Base-by-base conservation (phyloP, 2,329 filamentous ascomycete species). In the Colletotrichum endophyticum region DNA sequence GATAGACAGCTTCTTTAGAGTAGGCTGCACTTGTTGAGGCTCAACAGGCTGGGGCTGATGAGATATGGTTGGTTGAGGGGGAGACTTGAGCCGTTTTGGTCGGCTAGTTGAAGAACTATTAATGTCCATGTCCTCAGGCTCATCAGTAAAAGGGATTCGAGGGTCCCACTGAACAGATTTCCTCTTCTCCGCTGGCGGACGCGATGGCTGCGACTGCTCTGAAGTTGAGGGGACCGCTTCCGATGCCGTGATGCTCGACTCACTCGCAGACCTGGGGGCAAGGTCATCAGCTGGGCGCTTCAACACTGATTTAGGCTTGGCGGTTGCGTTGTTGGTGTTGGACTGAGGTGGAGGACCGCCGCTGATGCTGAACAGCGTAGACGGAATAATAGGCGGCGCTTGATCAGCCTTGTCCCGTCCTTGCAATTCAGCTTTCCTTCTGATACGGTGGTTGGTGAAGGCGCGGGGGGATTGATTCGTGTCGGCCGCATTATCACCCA, bases 361-460 rank as follows among this genome's bases (percentile, higher is more conserved):
- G 11, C 53, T 79, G 15, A 87, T 82, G 8, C 78, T 80, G 44
- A 83, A 79, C 34, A 86, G 77, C 78, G 77, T 30, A 81, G 76
- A 8, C 3, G 85, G 81, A 32, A 53, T 22, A 27, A 19, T 6
- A 19, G 59, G 19, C 3, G 87, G 84, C 3, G 82, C 85, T 27
- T 77, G 76, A 34, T 91, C 89, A 61, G 86, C 86, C 70, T 84
- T 85, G 25, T 87, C 86, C 32, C 88, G 87, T 8, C 82, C 84
- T 56, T 82, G 81, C 36, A 89, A 83, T 73, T 88, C 83, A 4
- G 88, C 84, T 25, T 87, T 81, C 39, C 88, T 86, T 30, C 81
- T 79, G 11, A 84, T 77, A 12, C 84, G 86, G 75, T 83, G 79
- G 6, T 81, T 86, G 3, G 71, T 81, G 57, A 91, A 88, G 12